Evolutionary conservation across 768 basidiomycete genomes (phyloP).

Genomic region (Leccinum broughii): DNA sequence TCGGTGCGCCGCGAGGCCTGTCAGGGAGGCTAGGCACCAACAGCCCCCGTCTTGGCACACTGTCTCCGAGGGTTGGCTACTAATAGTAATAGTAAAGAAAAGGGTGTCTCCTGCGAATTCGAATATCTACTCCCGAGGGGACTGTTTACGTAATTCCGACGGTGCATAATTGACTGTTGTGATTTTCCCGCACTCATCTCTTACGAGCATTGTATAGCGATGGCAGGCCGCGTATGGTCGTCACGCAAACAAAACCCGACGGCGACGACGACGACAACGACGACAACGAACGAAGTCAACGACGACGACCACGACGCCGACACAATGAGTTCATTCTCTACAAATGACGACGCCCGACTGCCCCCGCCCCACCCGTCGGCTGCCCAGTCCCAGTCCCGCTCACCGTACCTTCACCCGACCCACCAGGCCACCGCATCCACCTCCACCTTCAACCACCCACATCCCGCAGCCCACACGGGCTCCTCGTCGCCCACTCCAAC

Average conservation of each 20-base stretch:
- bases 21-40: constrained; percentile 7
- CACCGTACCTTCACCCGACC: constrained; percentile 41
- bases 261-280: constrained; percentile 1
- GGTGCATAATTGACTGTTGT: not conserved
- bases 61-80: constrained; percentile 16
- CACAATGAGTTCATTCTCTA: constrained; percentile 23
- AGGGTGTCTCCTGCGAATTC: not conserved
- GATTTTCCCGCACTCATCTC: constrained; percentile 26
- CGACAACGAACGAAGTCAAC: constrained; percentile 12
- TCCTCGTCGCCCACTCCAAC: constrained; percentile 17
- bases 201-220: constrained; percentile 11
- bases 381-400: constrained; percentile 23
- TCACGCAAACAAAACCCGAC: constrained; percentile 18
- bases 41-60: constrained; percentile 14
- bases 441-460: constrained; percentile 34
- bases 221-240: constrained; percentile 27
- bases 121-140: not conserved
- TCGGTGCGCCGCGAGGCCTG: not conserved
- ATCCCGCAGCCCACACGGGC: not conserved
- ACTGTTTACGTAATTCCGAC: not conserved
- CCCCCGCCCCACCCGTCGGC: constrained; percentile 9
- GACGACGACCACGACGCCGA: constrained; percentile 26
- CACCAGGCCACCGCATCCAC: constrained; percentile 37
- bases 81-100: constrained; percentile 2
- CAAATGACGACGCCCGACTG: constrained; percentile 15